Conservation (phyloP, 164 flowering plant genomes). For the Macadamia integrifolia region DNA sequence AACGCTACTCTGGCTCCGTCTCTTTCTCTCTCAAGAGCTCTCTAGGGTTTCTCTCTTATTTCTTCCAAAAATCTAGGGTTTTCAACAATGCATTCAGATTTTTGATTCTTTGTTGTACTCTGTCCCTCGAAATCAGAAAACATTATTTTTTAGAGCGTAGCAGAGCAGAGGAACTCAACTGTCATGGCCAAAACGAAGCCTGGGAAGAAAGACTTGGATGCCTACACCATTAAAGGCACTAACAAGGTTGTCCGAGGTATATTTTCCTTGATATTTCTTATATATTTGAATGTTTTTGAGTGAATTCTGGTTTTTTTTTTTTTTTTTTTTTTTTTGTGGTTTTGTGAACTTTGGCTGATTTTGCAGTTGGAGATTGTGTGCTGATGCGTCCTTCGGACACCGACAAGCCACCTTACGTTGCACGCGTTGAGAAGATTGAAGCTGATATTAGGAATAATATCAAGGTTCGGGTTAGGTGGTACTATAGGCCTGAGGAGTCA, state of each 20-base stretch:
- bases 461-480: slow-evolving; percentile 66
- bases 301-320: background rate
- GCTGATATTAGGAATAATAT: slow-evolving; percentile 54
- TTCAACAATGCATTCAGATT: slow-evolving; percentile 1
- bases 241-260: slow-evolving; percentile 28
- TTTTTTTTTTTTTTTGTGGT: too few species aligned
- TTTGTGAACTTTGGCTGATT: background rate
- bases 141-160: background rate
- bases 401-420: slow-evolving; percentile 65
- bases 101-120: background rate
- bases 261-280: background rate
- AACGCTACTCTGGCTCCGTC: background rate
- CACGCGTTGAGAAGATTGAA: slow-evolving; percentile 58
- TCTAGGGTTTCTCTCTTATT: slow-evolving; percentile 3
- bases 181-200: slow-evolving; percentile 28
- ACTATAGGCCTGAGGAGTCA: slow-evolving; percentile 71
- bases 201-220: slow-evolving; percentile 28
- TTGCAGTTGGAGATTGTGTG: slow-evolving; percentile 65
- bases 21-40: background rate
- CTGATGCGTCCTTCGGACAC: slow-evolving; percentile 66
- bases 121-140: slow-evolving; percentile 1
- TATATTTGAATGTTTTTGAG: background rate
- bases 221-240: slow-evolving; percentile 26
- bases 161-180: background rate
- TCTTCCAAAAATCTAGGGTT: slow-evolving; percentile 10